Base-by-base conservation (phyloP, 257 asterid genomes). In the Nicotiana noctiflora region DNA sequence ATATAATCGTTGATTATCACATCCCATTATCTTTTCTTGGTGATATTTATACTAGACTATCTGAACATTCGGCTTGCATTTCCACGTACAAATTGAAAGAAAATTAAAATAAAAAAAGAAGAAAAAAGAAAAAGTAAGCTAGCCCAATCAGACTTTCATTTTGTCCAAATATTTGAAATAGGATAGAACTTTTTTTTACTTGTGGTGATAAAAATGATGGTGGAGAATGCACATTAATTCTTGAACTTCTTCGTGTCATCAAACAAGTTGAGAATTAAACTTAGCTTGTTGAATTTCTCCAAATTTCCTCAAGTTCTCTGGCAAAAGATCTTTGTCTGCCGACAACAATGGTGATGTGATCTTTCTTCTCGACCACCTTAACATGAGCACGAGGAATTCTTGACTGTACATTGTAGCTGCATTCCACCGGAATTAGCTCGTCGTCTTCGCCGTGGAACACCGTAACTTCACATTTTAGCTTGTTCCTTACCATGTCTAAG, bases 261-360 rank as follows among this genome's bases (percentile, higher is more conserved):
- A 23, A 61, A 61, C 31, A 19, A 59, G 64, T 59, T 25, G 67
- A 17, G 8, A 11, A 61, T 62, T 1, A 25, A 23, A 25, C 29
- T 67, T 53, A 84, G 55, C 29, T 5, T 65, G 82, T 86, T 32
- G 97, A 88, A 62, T 87, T 88, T 12, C 37, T 81, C 99, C 99
- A 96, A 56, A 96, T 96, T 17, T 79, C 85, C 74, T 96, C 99
- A 0, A 96, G 98, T 81, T 96, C 99, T 80, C 89, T 68, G 2
- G 99, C 98, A 53, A 96, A 96, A 0, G 93, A 90, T 90, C 82
- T 60, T 40, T 93, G 97, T 82, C 99, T 86, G 17, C 99, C 97
- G 14, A 96, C 98, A 66, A 96, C 98, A 1, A 96, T 92, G 80
- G 98, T 96, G 57, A 96, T 89, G 83, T 96, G 99, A 66, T 96